phyloP scores from a whole-genome alignment of 1,284 basidiomycete species.

The Trichosporon sp. region DNA sequence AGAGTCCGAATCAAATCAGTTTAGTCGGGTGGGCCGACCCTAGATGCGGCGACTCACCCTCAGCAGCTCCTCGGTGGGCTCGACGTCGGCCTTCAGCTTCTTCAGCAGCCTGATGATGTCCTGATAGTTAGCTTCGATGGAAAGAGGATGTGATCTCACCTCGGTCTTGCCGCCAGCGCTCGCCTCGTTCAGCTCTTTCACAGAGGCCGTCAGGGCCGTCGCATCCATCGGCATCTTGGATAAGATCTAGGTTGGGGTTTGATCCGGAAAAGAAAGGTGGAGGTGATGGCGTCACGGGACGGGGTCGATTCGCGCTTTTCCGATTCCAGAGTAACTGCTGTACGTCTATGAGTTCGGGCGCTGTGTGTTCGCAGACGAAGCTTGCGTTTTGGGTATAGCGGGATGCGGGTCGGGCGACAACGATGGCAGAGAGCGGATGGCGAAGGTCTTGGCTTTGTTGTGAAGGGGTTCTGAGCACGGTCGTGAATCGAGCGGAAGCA shows the following conservation, averaged over 20 bases:
- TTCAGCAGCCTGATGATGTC: constrained; percentile 67
- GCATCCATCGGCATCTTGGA: constrained; percentile 32
- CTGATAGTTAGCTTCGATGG: constrained; percentile 48
- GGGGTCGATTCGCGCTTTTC: not conserved
- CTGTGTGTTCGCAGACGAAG: not conserved
- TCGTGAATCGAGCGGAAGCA: not conserved
- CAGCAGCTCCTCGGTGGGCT: constrained; percentile 79
- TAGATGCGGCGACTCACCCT: constrained; percentile 63
- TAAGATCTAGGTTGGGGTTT: not conserved
- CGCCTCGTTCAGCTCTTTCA: constrained; percentile 55
- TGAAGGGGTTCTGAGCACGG: not conserved
- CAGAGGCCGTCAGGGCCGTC: constrained; percentile 25
- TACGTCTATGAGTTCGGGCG: not conserved
- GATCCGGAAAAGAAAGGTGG: not conserved
- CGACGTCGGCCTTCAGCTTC: constrained; percentile 69
- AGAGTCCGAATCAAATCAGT: not conserved
- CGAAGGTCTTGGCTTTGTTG: not conserved
- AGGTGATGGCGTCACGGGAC: not conserved
- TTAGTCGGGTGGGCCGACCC: not conserved
- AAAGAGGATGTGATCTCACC: constrained; percentile 54
- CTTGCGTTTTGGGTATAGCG: not conserved
- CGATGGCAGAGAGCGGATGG: not conserved
- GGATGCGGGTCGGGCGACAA: not conserved
- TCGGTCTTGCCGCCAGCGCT: constrained; percentile 69
- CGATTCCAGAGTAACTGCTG: not conserved